A percentile compares a stretch with the other conserved stretches of the same genome.
These are phyloP conservation scores for Plasmopara halstedii DNA, from an alignment of 352 stramenopile species.

Conservation along the genomic window DNA sequence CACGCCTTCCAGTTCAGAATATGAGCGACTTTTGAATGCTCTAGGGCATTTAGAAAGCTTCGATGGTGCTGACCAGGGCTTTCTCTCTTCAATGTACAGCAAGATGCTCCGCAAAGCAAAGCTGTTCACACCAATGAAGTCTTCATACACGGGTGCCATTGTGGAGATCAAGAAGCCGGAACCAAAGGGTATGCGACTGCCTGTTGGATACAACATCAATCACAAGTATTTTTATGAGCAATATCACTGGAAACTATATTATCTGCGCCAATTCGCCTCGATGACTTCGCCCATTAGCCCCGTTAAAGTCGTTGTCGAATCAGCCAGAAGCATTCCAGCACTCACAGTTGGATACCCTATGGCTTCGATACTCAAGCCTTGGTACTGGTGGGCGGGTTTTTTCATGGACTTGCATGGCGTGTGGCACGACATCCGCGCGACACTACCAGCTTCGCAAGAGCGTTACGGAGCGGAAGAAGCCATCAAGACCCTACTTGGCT, in stretches of 20 bases:
- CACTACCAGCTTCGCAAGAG: slow-evolving; percentile 58
- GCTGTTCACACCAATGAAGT: slow-evolving; percentile 58
- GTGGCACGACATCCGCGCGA: slow-evolving; percentile 81
- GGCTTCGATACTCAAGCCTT: slow-evolving; percentile 81
- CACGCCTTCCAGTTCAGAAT: slow-evolving; percentile 62
- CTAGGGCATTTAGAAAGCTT: slow-evolving; percentile 63
- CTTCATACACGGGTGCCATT: slow-evolving; percentile 19
- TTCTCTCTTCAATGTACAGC: slow-evolving; percentile 83
- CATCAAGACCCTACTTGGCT: slow-evolving; percentile 49
- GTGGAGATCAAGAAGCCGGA: slow-evolving; percentile 32
- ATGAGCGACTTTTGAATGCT: slow-evolving; percentile 55
- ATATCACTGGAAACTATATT: slow-evolving; percentile 86
- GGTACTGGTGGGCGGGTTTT: slow-evolving; percentile 83
- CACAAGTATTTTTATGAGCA: slow-evolving; percentile 88
- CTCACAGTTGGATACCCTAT: slow-evolving; percentile 83
- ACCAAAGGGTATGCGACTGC: slow-evolving; percentile 66
- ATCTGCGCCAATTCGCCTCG: slow-evolving; percentile 73
- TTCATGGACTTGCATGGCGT: slow-evolving; percentile 74
- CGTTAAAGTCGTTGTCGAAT: slow-evolving; percentile 81
- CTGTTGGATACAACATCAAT: slow-evolving; percentile 88
- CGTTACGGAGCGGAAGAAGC: slow-evolving; percentile 62
- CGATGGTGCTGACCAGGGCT: slow-evolving; percentile 79
- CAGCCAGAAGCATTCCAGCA: slow-evolving; percentile 61
- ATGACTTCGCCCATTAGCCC: slow-evolving; percentile 84
- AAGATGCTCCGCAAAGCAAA: slow-evolving; percentile 59